Base-by-base conservation (phyloP, 1,139 yeast genomes). In the Kurtzmaniella quercitrusa region DNA sequence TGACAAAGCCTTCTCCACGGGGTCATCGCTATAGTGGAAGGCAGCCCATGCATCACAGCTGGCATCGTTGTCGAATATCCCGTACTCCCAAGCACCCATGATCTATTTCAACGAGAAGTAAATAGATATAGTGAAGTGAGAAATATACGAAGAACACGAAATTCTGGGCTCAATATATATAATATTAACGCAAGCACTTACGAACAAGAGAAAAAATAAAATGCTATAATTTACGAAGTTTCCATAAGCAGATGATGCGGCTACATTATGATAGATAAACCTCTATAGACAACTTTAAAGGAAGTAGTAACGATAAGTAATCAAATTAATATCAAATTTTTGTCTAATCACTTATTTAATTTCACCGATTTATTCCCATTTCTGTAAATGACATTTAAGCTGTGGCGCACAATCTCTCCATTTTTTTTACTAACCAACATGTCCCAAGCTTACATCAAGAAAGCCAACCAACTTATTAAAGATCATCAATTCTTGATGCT, bases 401-500 rank as follows among this genome's bases (percentile, higher is more conserved):
- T n/a, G n/a, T n/a, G n/a, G n/a, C n/a, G n/a, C n/a, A n/a, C 23
- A 21, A 21, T 21, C 9, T 21, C 23, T 26, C 5, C 26, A 20
- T 6, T 23, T 51, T 51, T 53, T 38, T 49, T 3, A 5, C 12
- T 9, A 11, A 26, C n/a, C 30, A n/a, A n/a, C n/a, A 26, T 26
- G 30, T 41, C 45, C 14, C 40, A 42, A 36, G 45, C 40, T 20
- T 57, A 57, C 45, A 46, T 57, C 21, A 42, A 47, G 46, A 54
- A 57, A 47, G 84, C 81, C 8, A 60, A 68, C 45, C 63, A 69
- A 18, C 62, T 80, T 41, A 71, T 84, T 41, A 44, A 59, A 5
- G 52, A 63, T 5, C 65, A 82, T 60, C 68, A 66, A 39, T 78
- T 63, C 51, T 68, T 84, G 46, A 76, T 82, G 73, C 59, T 84